Evolutionary conservation across 805 yeast genomes (phyloP).

Genomic region (Candida easanensis): DNA sequence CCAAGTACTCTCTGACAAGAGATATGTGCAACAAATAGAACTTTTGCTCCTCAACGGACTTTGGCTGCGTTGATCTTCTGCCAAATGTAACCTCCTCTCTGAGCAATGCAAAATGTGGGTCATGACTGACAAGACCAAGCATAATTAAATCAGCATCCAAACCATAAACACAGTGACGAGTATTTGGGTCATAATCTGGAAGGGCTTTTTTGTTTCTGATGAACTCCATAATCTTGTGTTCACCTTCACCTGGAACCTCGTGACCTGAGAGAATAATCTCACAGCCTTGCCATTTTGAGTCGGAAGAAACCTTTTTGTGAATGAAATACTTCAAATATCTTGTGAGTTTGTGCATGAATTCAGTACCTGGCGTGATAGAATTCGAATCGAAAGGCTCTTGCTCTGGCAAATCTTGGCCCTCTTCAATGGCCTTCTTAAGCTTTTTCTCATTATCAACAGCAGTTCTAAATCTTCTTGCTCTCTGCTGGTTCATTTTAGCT

Average conservation of each 20-base stretch:
- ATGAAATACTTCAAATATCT: constrained; percentile 85
- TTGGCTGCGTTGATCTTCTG: constrained; percentile 35
- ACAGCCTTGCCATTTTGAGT: constrained; percentile 89
- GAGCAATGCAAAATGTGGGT: constrained; percentile 89
- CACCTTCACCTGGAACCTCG: constrained; percentile 99
- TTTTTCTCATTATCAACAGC: constrained; percentile 85
- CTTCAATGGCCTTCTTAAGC: constrained; percentile 64
- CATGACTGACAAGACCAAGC: constrained; percentile 88
- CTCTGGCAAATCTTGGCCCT: constrained; percentile 74
- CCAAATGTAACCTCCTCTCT: constrained; percentile 97
- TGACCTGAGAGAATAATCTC: constrained; percentile 94
- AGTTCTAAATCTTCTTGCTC: constrained; percentile 88
- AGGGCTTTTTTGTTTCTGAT: constrained; percentile 79
- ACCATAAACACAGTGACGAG: constrained; percentile 93
- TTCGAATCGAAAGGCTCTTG: constrained; percentile 94
- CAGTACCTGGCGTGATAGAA: constrained; percentile 98
- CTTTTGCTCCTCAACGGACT: constrained; percentile 68
- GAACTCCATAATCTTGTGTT: constrained; percentile 94
- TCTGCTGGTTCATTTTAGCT: constrained; percentile 96
- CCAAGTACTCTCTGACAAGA: constrained; percentile 84
- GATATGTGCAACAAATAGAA: constrained; percentile 84
- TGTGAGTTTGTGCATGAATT: constrained; percentile 92
- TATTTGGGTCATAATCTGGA: constrained; percentile 68
- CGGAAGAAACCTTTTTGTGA: constrained; percentile 79
- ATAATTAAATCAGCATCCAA: constrained; percentile 94